Evolutionary conservation across 441 rosid genomes (phyloP).

Genomic region (Capsella rubella): DNA sequence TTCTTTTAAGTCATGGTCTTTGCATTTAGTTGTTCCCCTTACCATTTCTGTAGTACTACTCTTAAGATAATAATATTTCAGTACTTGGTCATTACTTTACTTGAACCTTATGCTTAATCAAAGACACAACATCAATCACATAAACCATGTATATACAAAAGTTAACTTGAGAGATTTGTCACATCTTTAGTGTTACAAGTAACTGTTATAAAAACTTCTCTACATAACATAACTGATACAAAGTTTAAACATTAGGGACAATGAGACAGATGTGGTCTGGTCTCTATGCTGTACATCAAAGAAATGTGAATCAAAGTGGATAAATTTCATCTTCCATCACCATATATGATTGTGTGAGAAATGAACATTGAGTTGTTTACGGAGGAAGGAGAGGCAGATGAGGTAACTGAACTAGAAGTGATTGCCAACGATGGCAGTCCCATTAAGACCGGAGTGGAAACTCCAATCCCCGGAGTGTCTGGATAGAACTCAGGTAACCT

Average conservation of each 20-base stretch:
- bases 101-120: not conserved
- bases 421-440: conserved; percentile 31
- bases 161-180: not conserved
- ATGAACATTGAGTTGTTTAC: conserved; percentile 38
- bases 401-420: conserved; percentile 23
- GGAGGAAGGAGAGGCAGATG: conserved; percentile 32
- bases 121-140: conserved; percentile 11
- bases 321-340: conserved; percentile 41
- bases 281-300: conserved; percentile 2
- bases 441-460: conserved; percentile 31
- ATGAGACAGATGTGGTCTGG: not conserved
- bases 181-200: not conserved
- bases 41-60: not conserved
- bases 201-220: not conserved
- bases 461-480: conserved; percentile 39
- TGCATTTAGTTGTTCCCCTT: not conserved
- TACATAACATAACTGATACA: conserved; percentile 5
- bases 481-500: conserved; percentile 31
- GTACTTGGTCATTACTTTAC: not conserved
- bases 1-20: not conserved
- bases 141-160: not conserved
- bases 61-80: not conserved
- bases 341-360: conserved; percentile 41
- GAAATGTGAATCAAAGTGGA: not conserved
- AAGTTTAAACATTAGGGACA: not conserved